Evolutionary conservation across 176 grass and related monocot genomes (phyloP), one percentile per base, ranked within the genome.

Genomic region (Cenchrus americanus): DNA sequence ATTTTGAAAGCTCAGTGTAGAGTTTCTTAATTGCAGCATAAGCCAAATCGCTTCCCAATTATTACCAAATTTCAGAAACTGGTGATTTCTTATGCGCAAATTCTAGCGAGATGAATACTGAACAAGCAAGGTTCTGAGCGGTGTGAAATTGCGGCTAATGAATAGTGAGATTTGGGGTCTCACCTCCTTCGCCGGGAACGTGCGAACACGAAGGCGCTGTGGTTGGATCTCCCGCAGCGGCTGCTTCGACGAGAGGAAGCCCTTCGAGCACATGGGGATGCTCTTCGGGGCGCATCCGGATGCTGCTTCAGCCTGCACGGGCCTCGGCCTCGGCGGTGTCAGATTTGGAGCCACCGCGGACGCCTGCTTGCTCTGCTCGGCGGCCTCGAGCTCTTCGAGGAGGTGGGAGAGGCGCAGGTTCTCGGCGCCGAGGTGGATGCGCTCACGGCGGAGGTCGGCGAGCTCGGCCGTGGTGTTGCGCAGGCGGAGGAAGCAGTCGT

Each of bases 351-450:
- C 52, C 73, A 61, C 44, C 63, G 76, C 83, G 49, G 47, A 69
- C 15, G 53, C 71, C 53, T 49, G 73, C 75, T 88, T 87, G 76
- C 87, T 73, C 68, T 84, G 85, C 53, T 85, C 78, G 64, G 79
- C 78, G 63, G 70, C 62, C 77, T 91, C 88, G 65, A 85, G 79
- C 55, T 91, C 88, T 14, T 84, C 61, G 54, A 91, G 69, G 62
- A 96, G 86, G 62, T 66, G 71, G 70, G 78, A 89, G 62, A 96
- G 81, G 73, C 89, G 87, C 57, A 88, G 70, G 57, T 93, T 93
- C 18, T 90, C 79, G 24, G 91, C 82, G 30, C 62, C 22, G 76
- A 93, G 91, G 48, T 78, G 72, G 69, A 89, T 34, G 78, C 88
- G 90, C 62, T 96, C 88, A 68, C 23, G 86, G 86, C 74, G 73